Evolutionary conservation across 148 eudicot species (phyloP), one percentile per base, ranked within the genome.

Genomic region (Mesembryanthemum crystallinum): DNA sequence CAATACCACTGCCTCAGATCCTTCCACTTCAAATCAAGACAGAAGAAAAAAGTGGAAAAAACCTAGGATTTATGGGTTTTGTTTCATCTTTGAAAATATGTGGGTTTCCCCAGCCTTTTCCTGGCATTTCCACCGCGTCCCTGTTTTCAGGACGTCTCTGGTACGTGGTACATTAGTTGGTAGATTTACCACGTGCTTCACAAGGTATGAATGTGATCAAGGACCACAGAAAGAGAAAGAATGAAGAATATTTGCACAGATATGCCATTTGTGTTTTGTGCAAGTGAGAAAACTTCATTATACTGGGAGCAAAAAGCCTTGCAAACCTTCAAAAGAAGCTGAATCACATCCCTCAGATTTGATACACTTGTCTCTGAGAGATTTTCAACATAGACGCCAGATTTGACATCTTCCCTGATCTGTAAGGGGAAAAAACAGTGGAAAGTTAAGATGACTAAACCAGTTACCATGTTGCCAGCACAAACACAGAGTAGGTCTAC

Each of bases 381-480:
- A 87, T 95, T 92, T 78, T 92, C 97, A 57, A 95, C 99, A 86
- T 95, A 95, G 12, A 95, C 94, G 30, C 99, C 99, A 55, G 92
- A 85, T 83, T 88, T 92, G 70, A 88, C 91, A 80, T 95, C 99
- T 85, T 95, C 99, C 66, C 99, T 87, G 60, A 95, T 89, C 98
- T 94, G 84, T 42, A 83, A 73, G 52, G 33, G 57, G 71, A 60
- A 55, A 64, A 62, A 61, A 68, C 7, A 64, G 60, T 42, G 23
- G 13, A 78, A 74, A 33, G 63, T 28, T 60, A 61, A 77, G 73
- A 71, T 63, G 66, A 28, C 71, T 57, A 51, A 11, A 45, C 12
- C 18, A 45, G n/a, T 58, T 32, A 64, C 37, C 64, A 81, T 47
- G 43, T 52, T 29, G 51, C 15, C 43, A 71, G 76, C 71, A 69